Conservation (phyloP, 106 monocot genomes). For the Apostasia ramifera region DNA sequence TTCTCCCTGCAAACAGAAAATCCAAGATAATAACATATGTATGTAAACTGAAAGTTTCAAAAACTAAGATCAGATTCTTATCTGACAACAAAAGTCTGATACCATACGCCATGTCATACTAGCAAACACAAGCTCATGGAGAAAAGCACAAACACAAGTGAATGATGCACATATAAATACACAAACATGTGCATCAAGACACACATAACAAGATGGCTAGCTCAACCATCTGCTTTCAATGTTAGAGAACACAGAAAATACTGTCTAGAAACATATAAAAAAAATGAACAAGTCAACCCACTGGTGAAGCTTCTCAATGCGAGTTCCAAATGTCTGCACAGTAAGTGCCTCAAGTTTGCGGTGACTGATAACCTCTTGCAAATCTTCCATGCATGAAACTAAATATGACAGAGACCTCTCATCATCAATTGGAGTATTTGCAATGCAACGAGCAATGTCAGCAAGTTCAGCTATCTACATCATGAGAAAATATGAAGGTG, state of each 20-base stretch:
- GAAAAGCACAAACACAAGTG: not conserved
- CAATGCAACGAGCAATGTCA: constrained; percentile 95
- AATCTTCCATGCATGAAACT: constrained; percentile 88
- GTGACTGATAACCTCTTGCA: constrained; percentile 88
- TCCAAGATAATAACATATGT: constrained; percentile 1
- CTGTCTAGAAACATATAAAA: not conserved
- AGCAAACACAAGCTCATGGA: not conserved
- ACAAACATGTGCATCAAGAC: not conserved
- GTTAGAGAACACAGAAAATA: not conserved
- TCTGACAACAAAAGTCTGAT: not conserved
- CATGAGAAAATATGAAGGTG: not conserved
- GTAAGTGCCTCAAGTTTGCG: constrained; percentile 90
- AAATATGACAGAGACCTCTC: constrained; percentile 62
- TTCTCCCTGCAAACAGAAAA: constrained; percentile 68
- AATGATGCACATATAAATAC: not conserved
- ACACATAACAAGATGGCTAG: not conserved
- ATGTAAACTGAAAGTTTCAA: not conserved
- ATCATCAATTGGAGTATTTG: constrained; percentile 70
- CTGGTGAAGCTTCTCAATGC: constrained; percentile 96
- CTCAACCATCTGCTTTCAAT: no score
- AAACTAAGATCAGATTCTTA: not conserved
- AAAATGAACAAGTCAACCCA: constrained; percentile 17
- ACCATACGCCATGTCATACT: not conserved
- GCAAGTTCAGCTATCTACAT: constrained; percentile 86
- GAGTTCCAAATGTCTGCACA: constrained; percentile 94